Percentiles rank a stretch among this genome's conserved stretches.
Evolutionary conservation across 352 stramenopile species (phyloP).

Genomic region (Saprolegnia diclina): DNA sequence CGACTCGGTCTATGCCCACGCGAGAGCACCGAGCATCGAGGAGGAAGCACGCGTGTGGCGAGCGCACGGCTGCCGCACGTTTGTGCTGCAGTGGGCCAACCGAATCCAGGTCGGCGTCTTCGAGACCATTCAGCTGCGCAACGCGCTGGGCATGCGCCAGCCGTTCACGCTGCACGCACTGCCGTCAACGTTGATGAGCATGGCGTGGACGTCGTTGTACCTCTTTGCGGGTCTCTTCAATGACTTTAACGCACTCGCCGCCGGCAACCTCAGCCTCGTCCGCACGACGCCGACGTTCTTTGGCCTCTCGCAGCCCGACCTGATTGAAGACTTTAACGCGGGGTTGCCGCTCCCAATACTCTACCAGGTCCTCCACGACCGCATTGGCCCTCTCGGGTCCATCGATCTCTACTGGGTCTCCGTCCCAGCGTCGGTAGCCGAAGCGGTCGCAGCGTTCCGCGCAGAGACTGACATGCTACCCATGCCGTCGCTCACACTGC

Average conservation of each 20-base stretch:
- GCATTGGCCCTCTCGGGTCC: background rate
- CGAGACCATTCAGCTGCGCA: constrained; percentile 1
- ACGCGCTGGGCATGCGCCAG: background rate
- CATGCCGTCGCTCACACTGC: background rate
- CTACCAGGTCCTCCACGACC: background rate
- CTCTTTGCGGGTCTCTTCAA: background rate
- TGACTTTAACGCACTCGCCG: background rate
- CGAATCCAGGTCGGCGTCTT: background rate
- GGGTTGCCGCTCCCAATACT: background rate
- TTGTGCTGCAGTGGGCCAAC: background rate
- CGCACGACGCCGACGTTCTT: constrained; percentile 2
- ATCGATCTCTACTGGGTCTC: constrained; percentile 16
- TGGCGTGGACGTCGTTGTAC: constrained; percentile 5
- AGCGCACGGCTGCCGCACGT: background rate
- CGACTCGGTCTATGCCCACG: background rate
- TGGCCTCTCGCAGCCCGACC: background rate
- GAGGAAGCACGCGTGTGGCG: background rate
- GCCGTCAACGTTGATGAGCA: background rate
- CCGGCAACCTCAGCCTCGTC: constrained; percentile 6
- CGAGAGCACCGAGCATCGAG: background rate
- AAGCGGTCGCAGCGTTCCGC: background rate
- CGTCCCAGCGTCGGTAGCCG: background rate
- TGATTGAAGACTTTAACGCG: constrained; percentile 3
- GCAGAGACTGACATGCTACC: background rate
- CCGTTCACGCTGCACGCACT: constrained; percentile 1